Conservation (phyloP, 768 basidiomycete genomes). For the Hericium alpestre region DNA sequence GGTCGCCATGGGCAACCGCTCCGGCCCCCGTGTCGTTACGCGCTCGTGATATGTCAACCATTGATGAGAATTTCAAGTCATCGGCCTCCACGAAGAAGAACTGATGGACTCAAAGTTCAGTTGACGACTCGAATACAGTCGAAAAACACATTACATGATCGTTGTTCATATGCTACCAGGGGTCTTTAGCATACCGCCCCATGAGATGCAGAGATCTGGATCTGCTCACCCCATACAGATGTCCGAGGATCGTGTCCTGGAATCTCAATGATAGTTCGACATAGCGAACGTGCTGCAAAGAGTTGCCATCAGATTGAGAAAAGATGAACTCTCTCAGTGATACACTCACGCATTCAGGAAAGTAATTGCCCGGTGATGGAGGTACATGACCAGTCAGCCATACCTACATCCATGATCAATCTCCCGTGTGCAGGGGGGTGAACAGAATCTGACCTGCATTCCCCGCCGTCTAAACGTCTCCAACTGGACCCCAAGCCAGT, state of each 20-base stretch:
- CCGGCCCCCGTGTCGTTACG: conserved; percentile 5
- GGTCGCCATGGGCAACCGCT: conserved; percentile 21
- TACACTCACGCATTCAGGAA: conserved; percentile 69
- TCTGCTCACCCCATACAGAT: conserved; percentile 65
- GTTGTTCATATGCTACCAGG: conserved; percentile 66
- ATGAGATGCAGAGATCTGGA: conserved; percentile 4
- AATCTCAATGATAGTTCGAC: conserved; percentile 67
- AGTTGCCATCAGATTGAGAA: not conserved
- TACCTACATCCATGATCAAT: conserved; percentile 20
- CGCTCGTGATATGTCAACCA: conserved; percentile 2
- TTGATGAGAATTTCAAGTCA: conserved; percentile 13
- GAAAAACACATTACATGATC: conserved; percentile 49
- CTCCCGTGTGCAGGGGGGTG: conserved; percentile 10
- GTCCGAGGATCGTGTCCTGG: conserved; percentile 82
- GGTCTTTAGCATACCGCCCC: conserved; percentile 20
- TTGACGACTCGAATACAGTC: not conserved
- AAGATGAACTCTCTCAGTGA: not conserved
- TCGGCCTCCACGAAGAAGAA: conserved; percentile 26
- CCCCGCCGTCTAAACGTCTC: conserved; percentile 51
- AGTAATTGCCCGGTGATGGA: conserved; percentile 70
- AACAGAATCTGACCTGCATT: conserved; percentile 46
- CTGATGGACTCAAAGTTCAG: conserved; percentile 8
- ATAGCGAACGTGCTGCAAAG: conserved; percentile 48
- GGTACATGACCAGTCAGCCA: conserved; percentile 76
- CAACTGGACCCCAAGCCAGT: conserved; percentile 86